Evolutionary conservation across 2,329 filamentous ascomycete genomes (phyloP).

Genomic region (Diaporthe humulicola): DNA sequence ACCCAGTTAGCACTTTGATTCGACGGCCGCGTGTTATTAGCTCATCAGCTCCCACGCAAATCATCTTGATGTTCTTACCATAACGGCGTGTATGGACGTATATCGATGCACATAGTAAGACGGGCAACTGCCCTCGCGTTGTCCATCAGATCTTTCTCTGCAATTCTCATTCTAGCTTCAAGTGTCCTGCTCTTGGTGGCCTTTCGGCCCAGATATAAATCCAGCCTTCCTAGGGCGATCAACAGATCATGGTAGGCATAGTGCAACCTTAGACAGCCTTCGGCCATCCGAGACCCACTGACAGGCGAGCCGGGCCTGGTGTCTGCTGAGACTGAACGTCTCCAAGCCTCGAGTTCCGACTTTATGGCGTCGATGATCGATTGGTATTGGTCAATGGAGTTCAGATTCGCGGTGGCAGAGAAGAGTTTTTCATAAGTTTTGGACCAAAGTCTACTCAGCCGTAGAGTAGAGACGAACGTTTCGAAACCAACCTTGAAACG

Average conservation of each 20-base stretch:
- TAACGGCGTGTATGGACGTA: neutral
- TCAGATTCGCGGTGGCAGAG: neutral
- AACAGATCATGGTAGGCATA: neutral
- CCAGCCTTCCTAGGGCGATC: neutral
- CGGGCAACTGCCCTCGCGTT: conserved; percentile 1
- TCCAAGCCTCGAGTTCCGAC: neutral
- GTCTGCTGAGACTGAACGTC: neutral
- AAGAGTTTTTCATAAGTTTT: neutral
- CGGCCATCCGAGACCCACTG: neutral
- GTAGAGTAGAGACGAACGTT: neutral
- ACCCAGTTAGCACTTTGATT: neutral
- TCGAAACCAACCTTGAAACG: neutral
- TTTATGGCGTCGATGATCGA: neutral
- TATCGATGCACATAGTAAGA: neutral
- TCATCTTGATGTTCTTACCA: neutral
- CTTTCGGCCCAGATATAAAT: neutral
- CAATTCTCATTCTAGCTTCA: neutral
- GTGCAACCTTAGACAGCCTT: neutral
- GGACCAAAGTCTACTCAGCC: neutral
- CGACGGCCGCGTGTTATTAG: too few species aligned
- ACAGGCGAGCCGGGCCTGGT: neutral
- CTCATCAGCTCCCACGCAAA: neutral
- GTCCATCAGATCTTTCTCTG: neutral
- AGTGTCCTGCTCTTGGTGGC: neutral
- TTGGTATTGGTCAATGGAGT: neutral